Conservation (phyloP, 163 green algal species). For the Scenedesmus sp. region DNA sequence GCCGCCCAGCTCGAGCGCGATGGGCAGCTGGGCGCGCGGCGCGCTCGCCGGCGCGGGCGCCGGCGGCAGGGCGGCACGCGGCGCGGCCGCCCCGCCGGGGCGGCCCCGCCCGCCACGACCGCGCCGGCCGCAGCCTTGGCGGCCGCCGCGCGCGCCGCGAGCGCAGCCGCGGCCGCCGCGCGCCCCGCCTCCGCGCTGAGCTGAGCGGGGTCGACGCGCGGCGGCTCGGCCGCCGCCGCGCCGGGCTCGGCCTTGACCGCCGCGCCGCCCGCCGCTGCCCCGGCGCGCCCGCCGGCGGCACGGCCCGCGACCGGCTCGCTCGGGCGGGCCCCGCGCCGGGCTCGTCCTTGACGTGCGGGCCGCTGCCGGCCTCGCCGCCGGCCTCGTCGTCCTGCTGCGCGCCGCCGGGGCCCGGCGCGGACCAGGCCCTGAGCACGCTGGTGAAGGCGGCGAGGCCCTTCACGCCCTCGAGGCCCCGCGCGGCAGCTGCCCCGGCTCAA, state of each 20-base stretch:
- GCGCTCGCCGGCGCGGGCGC: too few species aligned
- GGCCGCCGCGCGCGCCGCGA: not conserved
- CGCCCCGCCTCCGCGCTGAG: not conserved
- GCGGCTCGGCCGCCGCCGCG: too few species aligned
- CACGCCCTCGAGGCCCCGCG: not conserved
- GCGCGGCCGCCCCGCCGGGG: not conserved
- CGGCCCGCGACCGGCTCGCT: too few species aligned
- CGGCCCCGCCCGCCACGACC: not conserved
- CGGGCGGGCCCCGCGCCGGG: too few species aligned
- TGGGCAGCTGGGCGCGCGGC: too few species aligned
- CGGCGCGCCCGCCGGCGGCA: conserved; percentile 23
- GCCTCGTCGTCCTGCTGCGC: conserved; percentile 10
- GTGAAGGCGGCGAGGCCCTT: conserved; percentile 38
- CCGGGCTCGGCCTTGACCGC: conserved; percentile 2
- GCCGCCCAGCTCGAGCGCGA: too few species aligned
- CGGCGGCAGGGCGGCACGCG: not conserved
- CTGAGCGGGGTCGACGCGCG: conserved; percentile 3
- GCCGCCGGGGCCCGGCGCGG: not conserved
- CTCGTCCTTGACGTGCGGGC: not conserved
- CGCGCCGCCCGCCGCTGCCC: conserved; percentile 19
- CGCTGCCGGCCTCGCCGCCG: conserved; percentile 4
- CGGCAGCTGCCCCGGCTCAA: conserved; percentile 9
- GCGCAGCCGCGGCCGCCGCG: not conserved
- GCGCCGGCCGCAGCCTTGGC: not conserved
- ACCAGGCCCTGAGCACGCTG: conserved; percentile 33